Evolutionary conservation across 2,329 filamentous ascomycete genomes (phyloP).

Genomic region (Microsporum audouinii): DNA sequence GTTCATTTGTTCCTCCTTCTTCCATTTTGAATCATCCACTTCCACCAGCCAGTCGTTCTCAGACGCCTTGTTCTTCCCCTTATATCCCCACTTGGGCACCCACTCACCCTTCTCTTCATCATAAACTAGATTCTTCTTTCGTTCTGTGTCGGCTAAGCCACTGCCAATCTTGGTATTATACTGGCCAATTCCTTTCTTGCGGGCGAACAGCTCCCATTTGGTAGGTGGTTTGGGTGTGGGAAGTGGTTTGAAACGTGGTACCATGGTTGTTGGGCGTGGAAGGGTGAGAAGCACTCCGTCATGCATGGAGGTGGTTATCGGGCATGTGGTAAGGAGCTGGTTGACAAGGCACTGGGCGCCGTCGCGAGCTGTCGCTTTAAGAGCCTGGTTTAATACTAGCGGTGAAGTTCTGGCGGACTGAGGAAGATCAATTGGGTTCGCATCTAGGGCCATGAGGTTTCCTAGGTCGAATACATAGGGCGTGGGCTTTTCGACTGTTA

Average conservation of each 20-base stretch:
- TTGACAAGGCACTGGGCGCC: constrained; percentile 87
- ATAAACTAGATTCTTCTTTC: constrained; percentile 59
- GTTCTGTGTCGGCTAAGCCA: constrained; percentile 53
- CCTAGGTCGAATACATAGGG: constrained; percentile 89
- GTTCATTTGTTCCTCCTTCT: constrained; percentile 49
- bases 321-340: constrained; percentile 81
- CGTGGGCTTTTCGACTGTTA: constrained; percentile 66
- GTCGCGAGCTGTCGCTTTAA: constrained; percentile 68
- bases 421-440: constrained; percentile 62
- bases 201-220: constrained; percentile 92
- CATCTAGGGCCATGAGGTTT: constrained; percentile 72
- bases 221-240: constrained; percentile 72
- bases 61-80: constrained; percentile 74
- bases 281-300: constrained; percentile 68
- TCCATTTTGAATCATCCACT: constrained; percentile 66
- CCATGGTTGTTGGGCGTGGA: constrained; percentile 54
- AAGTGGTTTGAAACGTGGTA: constrained; percentile 87
- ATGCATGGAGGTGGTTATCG: constrained; percentile 54
- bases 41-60: constrained; percentile 85
- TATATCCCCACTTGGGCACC: constrained; percentile 91
- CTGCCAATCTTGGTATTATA: constrained; percentile 53
- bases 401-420: constrained; percentile 19
- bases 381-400: constrained; percentile 50
- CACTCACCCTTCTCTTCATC: constrained; percentile 78
- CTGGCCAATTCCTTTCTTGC: constrained; percentile 85